Conservation (phyloP, 148 eudicot genomes). For the Pharnaceum exiguum region DNA sequence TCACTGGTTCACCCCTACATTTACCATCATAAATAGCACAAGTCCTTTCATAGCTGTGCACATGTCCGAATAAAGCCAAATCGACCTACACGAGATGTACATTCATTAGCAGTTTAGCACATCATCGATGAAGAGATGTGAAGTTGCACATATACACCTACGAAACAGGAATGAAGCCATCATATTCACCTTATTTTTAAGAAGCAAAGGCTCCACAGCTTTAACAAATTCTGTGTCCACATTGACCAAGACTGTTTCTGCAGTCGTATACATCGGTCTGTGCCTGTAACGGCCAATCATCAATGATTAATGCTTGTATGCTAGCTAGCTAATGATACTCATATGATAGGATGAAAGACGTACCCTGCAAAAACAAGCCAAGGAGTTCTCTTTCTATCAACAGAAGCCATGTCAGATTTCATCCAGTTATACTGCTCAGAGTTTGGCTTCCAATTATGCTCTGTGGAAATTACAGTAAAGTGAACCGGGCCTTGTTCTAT, state of each 20-base stretch:
- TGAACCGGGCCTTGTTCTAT: constrained; percentile 38
- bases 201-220: constrained; percentile 71
- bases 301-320: background rate
- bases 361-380: constrained; percentile 84
- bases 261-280: constrained; percentile 75
- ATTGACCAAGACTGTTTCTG: constrained; percentile 13
- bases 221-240: constrained; percentile 43
- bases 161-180: background rate
- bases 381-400: constrained; percentile 70
- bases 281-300: constrained; percentile 41
- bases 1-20: constrained; percentile 63
- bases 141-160: too few relatives aligned
- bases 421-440: constrained; percentile 64
- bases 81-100: constrained; percentile 39
- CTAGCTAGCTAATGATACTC: background rate
- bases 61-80: constrained; percentile 65
- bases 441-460: constrained; percentile 26
- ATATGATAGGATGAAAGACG: background rate
- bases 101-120: background rate
- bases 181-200: constrained; percentile 48
- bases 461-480: constrained; percentile 36
- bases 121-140: too few relatives aligned
- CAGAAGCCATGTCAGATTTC: constrained; percentile 70
- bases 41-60: constrained; percentile 70
- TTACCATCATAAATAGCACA: constrained; percentile 56